phyloP scores from a whole-genome alignment of 2,329 filamentous ascomycete species.

The Elsinoe arachidis region DNA sequence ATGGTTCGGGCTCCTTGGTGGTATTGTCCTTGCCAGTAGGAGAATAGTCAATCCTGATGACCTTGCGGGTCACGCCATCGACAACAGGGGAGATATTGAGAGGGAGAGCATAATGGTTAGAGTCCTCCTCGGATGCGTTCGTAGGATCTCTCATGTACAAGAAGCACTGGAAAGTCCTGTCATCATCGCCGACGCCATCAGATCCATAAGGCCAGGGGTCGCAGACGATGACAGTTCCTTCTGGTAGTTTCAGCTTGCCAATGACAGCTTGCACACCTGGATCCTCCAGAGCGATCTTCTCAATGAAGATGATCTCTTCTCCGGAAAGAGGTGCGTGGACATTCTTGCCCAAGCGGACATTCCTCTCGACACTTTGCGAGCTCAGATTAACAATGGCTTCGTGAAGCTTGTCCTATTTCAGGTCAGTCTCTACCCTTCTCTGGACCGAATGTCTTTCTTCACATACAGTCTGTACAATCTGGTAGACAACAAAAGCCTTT shows the following conservation, averaged over 20 bases:
- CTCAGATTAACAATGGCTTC: constrained; percentile 51
- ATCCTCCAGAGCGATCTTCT: constrained; percentile 48
- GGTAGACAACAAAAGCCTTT: constrained; percentile 51
- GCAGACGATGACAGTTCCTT: constrained; percentile 47
- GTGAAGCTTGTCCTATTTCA: constrained; percentile 49
- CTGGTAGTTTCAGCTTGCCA: constrained; percentile 50
- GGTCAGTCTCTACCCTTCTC: constrained; percentile 6
- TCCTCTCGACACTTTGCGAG: constrained; percentile 44
- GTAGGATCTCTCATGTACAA: constrained; percentile 56
- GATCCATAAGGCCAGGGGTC: constrained; percentile 63
- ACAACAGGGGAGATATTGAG: constrained; percentile 60
- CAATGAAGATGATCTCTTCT: constrained; percentile 52
- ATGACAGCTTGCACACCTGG: constrained; percentile 50
- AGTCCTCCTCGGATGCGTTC: constrained; percentile 52
- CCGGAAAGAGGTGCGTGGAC: constrained; percentile 50
- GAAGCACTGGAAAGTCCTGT: constrained; percentile 53
- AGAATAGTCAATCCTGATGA: constrained; percentile 60
- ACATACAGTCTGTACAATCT: constrained; percentile 50
- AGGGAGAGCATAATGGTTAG: constrained; percentile 61
- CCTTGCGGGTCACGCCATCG: constrained; percentile 51
- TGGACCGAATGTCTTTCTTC: background rate
- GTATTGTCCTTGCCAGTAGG: constrained; percentile 58
- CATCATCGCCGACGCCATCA: constrained; percentile 41
- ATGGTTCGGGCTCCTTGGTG: constrained; percentile 47
- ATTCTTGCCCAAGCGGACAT: constrained; percentile 50